Conservation (phyloP, 257 asterid genomes). For the Cynanchum wilfordii region DNA sequence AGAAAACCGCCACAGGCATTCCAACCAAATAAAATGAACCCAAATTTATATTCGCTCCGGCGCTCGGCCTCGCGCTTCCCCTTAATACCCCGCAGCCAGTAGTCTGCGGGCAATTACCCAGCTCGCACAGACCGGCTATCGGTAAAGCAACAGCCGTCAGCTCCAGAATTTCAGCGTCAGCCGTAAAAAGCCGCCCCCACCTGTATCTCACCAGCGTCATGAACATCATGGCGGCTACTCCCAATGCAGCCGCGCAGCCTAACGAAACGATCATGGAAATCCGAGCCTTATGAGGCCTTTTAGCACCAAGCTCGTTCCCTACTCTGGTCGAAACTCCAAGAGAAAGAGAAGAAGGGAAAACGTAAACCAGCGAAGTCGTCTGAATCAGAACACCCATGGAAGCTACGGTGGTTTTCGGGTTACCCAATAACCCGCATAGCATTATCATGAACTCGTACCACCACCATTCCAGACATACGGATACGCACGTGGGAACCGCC, state of each 20-base stretch:
- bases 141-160: slow-evolving; percentile 78
- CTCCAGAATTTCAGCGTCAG: slow-evolving; percentile 54
- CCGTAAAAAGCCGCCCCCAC: slow-evolving; percentile 78
- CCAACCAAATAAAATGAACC: slow-evolving; percentile 89
- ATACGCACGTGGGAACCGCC: slow-evolving; percentile 74
- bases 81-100: slow-evolving; percentile 89
- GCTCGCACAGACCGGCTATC: slow-evolving; percentile 82
- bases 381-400: slow-evolving; percentile 90
- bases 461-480: slow-evolving; percentile 96
- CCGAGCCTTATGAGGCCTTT: slow-evolving; percentile 60
- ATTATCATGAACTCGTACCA: slow-evolving; percentile 94
- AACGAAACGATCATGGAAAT: slow-evolving; percentile 56
- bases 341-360: slow-evolving; percentile 76
- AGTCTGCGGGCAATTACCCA: slow-evolving; percentile 94
- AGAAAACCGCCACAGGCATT: slow-evolving; percentile 80
- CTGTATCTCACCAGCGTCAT: slow-evolving; percentile 49
- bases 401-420: slow-evolving; percentile 74
- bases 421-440: slow-evolving; percentile 62
- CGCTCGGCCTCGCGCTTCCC: slow-evolving; percentile 80
- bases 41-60: slow-evolving; percentile 74
- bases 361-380: slow-evolving; percentile 79
- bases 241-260: slow-evolving; percentile 42
- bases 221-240: slow-evolving; percentile 64
- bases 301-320: slow-evolving; percentile 73
- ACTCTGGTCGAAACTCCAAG: slow-evolving; percentile 81